Base-by-base conservation (phyloP, 2,329 filamentous ascomycete species). In the Fusarium sambucinum region DNA sequence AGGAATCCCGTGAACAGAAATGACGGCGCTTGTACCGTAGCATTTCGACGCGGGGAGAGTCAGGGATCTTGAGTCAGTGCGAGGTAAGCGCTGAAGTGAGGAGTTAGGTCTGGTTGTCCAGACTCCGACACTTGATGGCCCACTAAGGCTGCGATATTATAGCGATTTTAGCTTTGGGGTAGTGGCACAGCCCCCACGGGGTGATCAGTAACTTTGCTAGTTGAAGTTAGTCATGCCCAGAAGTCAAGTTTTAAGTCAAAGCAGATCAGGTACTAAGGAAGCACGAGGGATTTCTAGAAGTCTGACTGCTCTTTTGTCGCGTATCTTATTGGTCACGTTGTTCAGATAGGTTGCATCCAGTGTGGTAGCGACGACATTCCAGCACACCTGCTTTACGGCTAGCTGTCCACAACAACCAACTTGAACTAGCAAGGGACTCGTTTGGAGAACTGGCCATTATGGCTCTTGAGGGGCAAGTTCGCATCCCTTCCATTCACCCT, bases 231-330 rank as follows among this genome's bases (percentile, higher is more conserved):
- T 30, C n/a, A 32, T 11, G 3, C 59, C 13, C 19, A 19, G 3
- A 10, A 21, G 5, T 32, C 40, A 23, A 53, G 35, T 37, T 12
- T 23, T 42, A 29, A n/a, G n/a, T n/a, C 25, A 9, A 44, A 19
- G 47, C 17, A 55, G 27, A 56, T 62, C 54, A 42, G 32, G 41
- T 27, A 58, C 53, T 59, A 55, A 35, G 13, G 35, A 16, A 19
- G 35, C 30, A 50, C 32, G 40, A 33, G n/a, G 19, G 25, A 29
- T 63, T 56, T 63, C 58, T 48, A 42, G 58, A 63, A 55, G 21
- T 21, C 13, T n/a, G 21, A 4, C 21, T 23, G 23, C 27, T 25
- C 13, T 10, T 38, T 46, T 23, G 6, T 12, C 6, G 5, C 25
- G 6, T 14, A 27, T 17, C 6, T 33, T 5, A 56, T 47, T 41